phyloP scores from a whole-genome alignment of 805 yeast genomes.

The Brettanomyces nanus region DNA sequence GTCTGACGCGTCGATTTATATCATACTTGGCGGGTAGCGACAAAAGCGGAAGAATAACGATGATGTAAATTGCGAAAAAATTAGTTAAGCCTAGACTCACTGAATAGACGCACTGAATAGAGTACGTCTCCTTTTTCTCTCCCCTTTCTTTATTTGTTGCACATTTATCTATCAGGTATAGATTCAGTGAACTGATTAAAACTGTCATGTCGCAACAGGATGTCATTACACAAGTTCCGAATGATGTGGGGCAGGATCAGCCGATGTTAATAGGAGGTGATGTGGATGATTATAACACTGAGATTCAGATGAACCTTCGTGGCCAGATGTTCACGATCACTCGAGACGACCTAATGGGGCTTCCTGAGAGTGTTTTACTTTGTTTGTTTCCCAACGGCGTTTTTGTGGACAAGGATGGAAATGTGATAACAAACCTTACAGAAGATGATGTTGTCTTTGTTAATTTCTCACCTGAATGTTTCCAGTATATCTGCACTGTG shows the following conservation, averaged over 20 bases:
- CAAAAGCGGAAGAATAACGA: too few relatives aligned
- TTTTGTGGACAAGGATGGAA: conserved; percentile 67
- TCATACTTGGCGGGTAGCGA: too few relatives aligned
- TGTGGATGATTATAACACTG: conserved; percentile 48
- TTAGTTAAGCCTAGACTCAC: too few relatives aligned
- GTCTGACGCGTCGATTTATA: too few relatives aligned
- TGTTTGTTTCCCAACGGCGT: conserved; percentile 90
- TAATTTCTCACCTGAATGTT: conserved; percentile 80
- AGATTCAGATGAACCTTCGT: conserved; percentile 70
- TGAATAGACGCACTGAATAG: too few relatives aligned
- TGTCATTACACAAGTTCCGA: conserved; percentile 67
- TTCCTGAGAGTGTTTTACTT: conserved; percentile 83
- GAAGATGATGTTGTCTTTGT: conserved; percentile 76
- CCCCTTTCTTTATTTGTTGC: too few relatives aligned
- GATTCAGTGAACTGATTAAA: too few relatives aligned
- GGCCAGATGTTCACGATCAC: conserved; percentile 69
- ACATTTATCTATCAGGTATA: too few relatives aligned
- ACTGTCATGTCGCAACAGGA: conserved; percentile 29
- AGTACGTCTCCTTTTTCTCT: too few relatives aligned
- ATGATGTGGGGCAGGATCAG: conserved; percentile 8
- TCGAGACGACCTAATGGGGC: conserved; percentile 80
- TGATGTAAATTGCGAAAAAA: too few relatives aligned
- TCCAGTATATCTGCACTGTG: conserved; percentile 68
- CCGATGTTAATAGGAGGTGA: conserved; percentile 10
- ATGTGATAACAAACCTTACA: conserved; percentile 68